Evolutionary conservation across 2,329 filamentous ascomycete species (phyloP).

Genomic region (Colletotrichum tabaci): DNA sequence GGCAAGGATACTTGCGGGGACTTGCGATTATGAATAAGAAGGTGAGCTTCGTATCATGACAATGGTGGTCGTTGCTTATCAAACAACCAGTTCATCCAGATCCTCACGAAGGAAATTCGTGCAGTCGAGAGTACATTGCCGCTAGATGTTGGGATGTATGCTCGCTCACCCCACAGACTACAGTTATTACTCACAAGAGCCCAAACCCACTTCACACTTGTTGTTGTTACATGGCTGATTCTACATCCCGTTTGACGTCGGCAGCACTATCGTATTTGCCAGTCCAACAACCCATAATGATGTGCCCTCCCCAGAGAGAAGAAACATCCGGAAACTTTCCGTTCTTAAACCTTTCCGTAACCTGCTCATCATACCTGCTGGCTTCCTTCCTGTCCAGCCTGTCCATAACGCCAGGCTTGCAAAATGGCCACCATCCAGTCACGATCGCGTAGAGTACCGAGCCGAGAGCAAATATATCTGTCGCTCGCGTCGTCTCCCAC

Average conservation of each 20-base stretch:
- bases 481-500: constrained; percentile 5
- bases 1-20: not conserved
- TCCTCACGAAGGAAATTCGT: not conserved
- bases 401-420: not conserved
- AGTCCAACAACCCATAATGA: constrained; percentile 21
- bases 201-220: not conserved
- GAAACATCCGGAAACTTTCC: constrained; percentile 1
- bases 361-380: not conserved
- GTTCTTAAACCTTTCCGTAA: not conserved
- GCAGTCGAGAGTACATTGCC: not conserved
- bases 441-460: constrained; percentile 3
- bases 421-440: constrained; percentile 16
- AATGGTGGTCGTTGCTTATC: not conserved
- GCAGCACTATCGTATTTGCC: not conserved
- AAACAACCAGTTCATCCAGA: not conserved
- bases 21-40: not conserved
- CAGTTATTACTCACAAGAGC: not conserved
- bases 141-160: not conserved
- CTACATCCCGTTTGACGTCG: constrained; percentile 4
- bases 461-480: constrained; percentile 18
- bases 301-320: constrained; percentile 1
- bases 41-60: not conserved
- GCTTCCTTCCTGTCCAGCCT: not conserved
- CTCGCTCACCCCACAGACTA: not conserved
- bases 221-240: not conserved